Percentiles rank a stretch among this genome's conserved stretches.
phyloP scores from a whole-genome alignment of 2,329 filamentous ascomycete genomes.

The Cladophialophora exuberans region DNA sequence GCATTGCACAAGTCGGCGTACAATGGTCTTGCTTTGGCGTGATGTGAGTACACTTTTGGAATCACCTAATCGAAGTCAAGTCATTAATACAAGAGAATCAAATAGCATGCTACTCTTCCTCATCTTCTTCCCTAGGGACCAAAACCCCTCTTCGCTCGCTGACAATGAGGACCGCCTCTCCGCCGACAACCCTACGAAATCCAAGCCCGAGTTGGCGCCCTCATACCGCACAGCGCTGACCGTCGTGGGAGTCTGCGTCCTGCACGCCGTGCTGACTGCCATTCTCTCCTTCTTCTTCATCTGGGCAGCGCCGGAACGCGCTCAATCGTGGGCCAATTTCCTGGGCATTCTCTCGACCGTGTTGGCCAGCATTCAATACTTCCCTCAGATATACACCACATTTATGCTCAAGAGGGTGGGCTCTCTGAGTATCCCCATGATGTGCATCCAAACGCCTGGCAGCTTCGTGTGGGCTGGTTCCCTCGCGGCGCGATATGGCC shows the following conservation, averaged over 20 bases:
- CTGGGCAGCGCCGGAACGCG: slow-evolving; percentile 62
- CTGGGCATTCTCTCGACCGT: slow-evolving; percentile 78
- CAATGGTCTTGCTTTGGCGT: slow-evolving; percentile 92
- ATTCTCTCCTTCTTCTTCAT: slow-evolving; percentile 65
- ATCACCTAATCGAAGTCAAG: background rate
- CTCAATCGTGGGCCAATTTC: slow-evolving; percentile 81
- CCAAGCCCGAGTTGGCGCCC: slow-evolving; percentile 45
- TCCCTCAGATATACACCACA: slow-evolving; percentile 94
- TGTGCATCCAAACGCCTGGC: slow-evolving; percentile 96
- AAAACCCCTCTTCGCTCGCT: slow-evolving; percentile 45
- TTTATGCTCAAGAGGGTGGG: slow-evolving; percentile 83
- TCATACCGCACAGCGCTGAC: slow-evolving; percentile 78
- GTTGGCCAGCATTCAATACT: slow-evolving; percentile 85
- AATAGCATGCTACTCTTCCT: slow-evolving; percentile 86
- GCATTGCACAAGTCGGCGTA: slow-evolving; percentile 85
- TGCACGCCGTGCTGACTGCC: slow-evolving; percentile 73
- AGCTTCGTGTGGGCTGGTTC: slow-evolving; percentile 88
- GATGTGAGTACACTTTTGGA: slow-evolving; percentile 64
- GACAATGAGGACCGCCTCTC: slow-evolving; percentile 41
- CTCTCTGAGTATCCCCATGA: slow-evolving; percentile 93
- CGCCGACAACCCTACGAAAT: slow-evolving; percentile 35
- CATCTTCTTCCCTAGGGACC: slow-evolving; percentile 79
- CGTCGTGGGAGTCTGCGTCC: slow-evolving; percentile 72
- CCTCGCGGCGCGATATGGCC: slow-evolving; percentile 76
- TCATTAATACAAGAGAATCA: background rate